phyloP scores from a whole-genome alignment of 2,329 filamentous ascomycete genomes.

The Botrytis hyacinthi region DNA sequence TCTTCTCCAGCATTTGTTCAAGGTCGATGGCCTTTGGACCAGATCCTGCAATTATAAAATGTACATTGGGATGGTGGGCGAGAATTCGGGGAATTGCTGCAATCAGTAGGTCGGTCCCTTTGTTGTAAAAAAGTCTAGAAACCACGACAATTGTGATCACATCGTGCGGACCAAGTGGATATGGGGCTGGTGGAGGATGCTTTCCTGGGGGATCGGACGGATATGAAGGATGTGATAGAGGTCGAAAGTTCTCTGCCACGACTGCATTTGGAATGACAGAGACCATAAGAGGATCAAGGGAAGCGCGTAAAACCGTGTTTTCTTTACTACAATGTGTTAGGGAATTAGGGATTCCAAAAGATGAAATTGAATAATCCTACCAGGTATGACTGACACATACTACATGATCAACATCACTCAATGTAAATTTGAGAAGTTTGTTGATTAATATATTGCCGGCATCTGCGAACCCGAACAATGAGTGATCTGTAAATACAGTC shows the following conservation, averaged over 20 bases:
- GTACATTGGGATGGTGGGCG: constrained; percentile 83
- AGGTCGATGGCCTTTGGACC: constrained; percentile 96
- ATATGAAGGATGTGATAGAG: constrained; percentile 54
- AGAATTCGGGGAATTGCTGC: constrained; percentile 92
- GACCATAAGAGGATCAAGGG: constrained; percentile 92
- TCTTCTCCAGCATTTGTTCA: constrained; percentile 96
- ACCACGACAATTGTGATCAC: constrained; percentile 96
- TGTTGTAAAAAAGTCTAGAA: constrained; percentile 97
- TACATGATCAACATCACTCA: constrained; percentile 97
- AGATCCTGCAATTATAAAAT: constrained; percentile 94
- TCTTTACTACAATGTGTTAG: constrained; percentile 68
- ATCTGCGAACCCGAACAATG: constrained; percentile 94
- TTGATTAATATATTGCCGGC: constrained; percentile 94
- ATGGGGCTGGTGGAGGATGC: constrained; percentile 50
- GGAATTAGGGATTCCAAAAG: background rate
- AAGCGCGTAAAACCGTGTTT: constrained; percentile 92
- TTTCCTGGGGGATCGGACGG: constrained; percentile 40
- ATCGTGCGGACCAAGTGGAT: constrained; percentile 75
- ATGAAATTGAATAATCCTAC: constrained; percentile 48
- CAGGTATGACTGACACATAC: constrained; percentile 98
- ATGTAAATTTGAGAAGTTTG: constrained; percentile 90
- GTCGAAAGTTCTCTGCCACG: constrained; percentile 92
- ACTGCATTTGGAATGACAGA: constrained; percentile 98
- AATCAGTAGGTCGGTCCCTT: constrained; percentile 95
- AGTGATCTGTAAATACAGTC: constrained; percentile 97